Percentiles rank a stretch among this genome's conserved stretches.
Conservation (phyloP, 371 early-diverging fungal genomes). For the Zopfochytrium polystomum region DNA sequence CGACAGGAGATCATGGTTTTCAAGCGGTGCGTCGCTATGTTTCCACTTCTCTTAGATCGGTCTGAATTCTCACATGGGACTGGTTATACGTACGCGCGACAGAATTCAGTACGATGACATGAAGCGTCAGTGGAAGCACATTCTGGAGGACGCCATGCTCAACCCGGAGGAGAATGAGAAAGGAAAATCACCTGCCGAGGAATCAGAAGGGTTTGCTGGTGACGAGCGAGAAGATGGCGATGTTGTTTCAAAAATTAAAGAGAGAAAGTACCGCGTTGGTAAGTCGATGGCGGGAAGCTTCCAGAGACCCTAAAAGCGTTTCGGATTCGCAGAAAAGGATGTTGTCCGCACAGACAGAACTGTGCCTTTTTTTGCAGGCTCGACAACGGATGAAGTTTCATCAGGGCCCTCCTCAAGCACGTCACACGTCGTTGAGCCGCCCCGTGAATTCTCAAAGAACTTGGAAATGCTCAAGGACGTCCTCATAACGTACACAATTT, state of each 20-base stretch:
- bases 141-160: slow-evolving; percentile 34
- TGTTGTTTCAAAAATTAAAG: slow-evolving; percentile 53
- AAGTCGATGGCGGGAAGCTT: too few relatives aligned
- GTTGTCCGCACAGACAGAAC: slow-evolving; percentile 89
- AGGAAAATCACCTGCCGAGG: slow-evolving; percentile 33
- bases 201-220: slow-evolving; percentile 36
- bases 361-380: slow-evolving; percentile 68
- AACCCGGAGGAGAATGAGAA: slow-evolving; percentile 10
- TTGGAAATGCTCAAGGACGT: slow-evolving; percentile 84
- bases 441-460: slow-evolving; percentile 39
- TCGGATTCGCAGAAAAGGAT: slow-evolving; percentile 71
- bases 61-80: too few relatives aligned
- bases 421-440: background rate
- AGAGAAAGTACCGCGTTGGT: slow-evolving; percentile 82
- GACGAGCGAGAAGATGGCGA: slow-evolving; percentile 47
- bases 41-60: background rate
- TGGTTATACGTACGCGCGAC: background rate
- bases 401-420: slow-evolving; percentile 45
- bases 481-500: slow-evolving; percentile 81
- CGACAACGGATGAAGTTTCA: slow-evolving; percentile 50
- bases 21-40: background rate
- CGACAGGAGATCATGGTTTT: slow-evolving; percentile 40
- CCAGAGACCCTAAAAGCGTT: too few relatives aligned
- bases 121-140: slow-evolving; percentile 76
- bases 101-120: slow-evolving; percentile 75